These are phyloP conservation scores for Hirsutella thompsonii DNA, from an alignment of 2,329 filamentous ascomycete genomes.

Conservation along the genomic window DNA sequence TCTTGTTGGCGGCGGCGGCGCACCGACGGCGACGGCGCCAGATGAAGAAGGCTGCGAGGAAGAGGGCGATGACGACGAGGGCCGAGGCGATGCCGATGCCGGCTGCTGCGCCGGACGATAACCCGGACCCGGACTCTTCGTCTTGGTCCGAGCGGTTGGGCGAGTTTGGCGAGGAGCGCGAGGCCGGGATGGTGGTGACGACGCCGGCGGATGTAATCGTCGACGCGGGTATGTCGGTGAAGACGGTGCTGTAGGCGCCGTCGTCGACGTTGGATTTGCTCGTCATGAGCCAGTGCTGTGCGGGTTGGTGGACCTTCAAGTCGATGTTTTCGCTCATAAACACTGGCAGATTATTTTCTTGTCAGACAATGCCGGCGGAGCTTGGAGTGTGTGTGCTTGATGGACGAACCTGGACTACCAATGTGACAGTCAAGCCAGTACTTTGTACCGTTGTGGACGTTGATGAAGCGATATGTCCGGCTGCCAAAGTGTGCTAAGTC, in stretches of 20 bases:
- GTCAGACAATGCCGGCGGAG: no score
- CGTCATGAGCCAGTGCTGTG: constrained; percentile 21
- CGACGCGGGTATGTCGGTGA: constrained; percentile 10
- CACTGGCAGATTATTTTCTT: constrained; percentile 3
- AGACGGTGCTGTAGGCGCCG: constrained; percentile 18
- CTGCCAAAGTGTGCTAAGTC: constrained; percentile 12
- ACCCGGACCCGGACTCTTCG: no score
- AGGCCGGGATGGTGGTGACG: not conserved
- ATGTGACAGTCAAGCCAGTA: constrained; percentile 20
- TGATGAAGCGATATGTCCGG: constrained; percentile 16
- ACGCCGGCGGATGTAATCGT: not conserved
- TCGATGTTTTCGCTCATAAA: constrained; percentile 3
- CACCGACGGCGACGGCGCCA: constrained; percentile 9
- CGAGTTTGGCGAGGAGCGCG: not conserved
- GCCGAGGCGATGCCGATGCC: constrained; percentile 17
- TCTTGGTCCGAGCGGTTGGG: not conserved
- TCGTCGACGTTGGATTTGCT: constrained; percentile 17
- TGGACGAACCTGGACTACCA: constrained; percentile 16
- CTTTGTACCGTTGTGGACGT: constrained; percentile 17
- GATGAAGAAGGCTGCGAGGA: constrained; percentile 12
- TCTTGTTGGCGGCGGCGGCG: not conserved
- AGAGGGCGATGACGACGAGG: constrained; percentile 13
- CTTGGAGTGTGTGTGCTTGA: no score
- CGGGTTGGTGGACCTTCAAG: constrained; percentile 10
- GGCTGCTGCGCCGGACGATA: constrained; percentile 16